Base-by-base conservation (phyloP, 331 rosid species). In the Dryas integrifolia region DNA sequence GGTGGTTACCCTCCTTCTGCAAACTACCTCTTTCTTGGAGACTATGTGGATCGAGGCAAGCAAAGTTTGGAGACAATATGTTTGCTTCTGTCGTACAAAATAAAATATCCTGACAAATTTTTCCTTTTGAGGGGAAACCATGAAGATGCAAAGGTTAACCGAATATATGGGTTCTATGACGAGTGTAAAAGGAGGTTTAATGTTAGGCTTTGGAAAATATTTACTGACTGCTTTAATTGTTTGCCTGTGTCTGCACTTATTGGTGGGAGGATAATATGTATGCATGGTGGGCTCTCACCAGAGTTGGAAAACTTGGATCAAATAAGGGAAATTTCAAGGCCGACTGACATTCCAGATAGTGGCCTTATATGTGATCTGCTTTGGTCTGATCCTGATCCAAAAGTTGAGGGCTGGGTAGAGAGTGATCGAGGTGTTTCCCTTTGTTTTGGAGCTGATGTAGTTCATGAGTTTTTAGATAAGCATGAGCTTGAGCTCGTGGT, bases 351-450 rank as follows among this genome's bases (percentile, higher is more conserved):
- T 78, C 99, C 99, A 10, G 98, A 95, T 69, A 73, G 12, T 51
- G 99, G 99, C 66, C 92, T 95, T 39, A 86, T 92, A 6, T 92
- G 99, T 61, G 99, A 95, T 86, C 86, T 95, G 70, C 99, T 95
- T 68, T 95, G 99, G 99, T 76, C 99, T 6, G 98, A 95, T 86
- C 98, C 98, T 65, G 93, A 89, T 87, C 3, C 86, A 44, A 83
- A 10, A 15, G 41, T 85, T 74, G 85, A 90, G 24, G 96, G 98
- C 9, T 95, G 97, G 98, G 92, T 79, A 6, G 92, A 87, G 1
- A 95, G 96, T 26, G 99, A 90, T 79, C 85, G 99, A 16, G 99
- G 99, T 15, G 83, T 92, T 76, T 95, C 99, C 6, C 84, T 80
- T 65, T 88, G 90, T 66, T 95, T 95, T 75, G 99, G 99, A 75